phyloP scores from a whole-genome alignment of 495 filamentous ascomycete genomes.

The Glonium stellatum region DNA sequence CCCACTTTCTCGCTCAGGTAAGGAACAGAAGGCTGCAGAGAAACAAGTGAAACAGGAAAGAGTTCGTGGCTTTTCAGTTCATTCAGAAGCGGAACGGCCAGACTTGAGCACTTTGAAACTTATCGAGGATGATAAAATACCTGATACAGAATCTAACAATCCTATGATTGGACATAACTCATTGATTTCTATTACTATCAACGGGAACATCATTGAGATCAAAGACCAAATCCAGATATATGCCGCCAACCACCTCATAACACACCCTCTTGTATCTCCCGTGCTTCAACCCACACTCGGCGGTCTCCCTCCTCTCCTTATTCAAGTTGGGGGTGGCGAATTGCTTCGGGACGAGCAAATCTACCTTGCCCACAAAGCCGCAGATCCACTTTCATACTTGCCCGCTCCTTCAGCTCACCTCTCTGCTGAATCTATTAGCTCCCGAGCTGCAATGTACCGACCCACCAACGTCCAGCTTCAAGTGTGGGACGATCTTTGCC shows the following conservation, averaged over 20 bases:
- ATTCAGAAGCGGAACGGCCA: not conserved
- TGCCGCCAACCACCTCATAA: slow-evolving; percentile 75
- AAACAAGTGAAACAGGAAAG: slow-evolving; percentile 29
- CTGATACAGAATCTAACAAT: slow-evolving; percentile 1
- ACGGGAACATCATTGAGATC: slow-evolving; percentile 61
- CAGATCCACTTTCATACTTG: slow-evolving; percentile 66
- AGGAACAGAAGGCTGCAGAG: slow-evolving; percentile 33
- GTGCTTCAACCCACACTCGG: slow-evolving; percentile 78
- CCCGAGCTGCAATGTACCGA: slow-evolving; percentile 55
- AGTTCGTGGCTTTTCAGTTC: slow-evolving; percentile 25
- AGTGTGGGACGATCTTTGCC: slow-evolving; percentile 91
- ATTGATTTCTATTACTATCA: slow-evolving; percentile 55
- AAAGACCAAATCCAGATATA: slow-evolving; percentile 97
- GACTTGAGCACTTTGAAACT: slow-evolving; percentile 9
- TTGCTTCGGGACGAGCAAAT: slow-evolving; percentile 88
- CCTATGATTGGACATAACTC: slow-evolving; percentile 23
- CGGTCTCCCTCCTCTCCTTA: slow-evolving; percentile 77
- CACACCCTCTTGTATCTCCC: slow-evolving; percentile 85
- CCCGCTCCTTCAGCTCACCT: slow-evolving; percentile 43
- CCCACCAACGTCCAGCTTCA: slow-evolving; percentile 93
- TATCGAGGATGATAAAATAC: slow-evolving; percentile 6
- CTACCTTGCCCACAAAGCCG: slow-evolving; percentile 89
- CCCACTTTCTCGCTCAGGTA: slow-evolving; percentile 35
- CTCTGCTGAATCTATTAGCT: slow-evolving; percentile 57
- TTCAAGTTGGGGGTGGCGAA: slow-evolving; percentile 82